Evolutionary conservation across 495 filamentous ascomycete species (phyloP).

Genomic region (Aspergillus saccharolyticus): DNA sequence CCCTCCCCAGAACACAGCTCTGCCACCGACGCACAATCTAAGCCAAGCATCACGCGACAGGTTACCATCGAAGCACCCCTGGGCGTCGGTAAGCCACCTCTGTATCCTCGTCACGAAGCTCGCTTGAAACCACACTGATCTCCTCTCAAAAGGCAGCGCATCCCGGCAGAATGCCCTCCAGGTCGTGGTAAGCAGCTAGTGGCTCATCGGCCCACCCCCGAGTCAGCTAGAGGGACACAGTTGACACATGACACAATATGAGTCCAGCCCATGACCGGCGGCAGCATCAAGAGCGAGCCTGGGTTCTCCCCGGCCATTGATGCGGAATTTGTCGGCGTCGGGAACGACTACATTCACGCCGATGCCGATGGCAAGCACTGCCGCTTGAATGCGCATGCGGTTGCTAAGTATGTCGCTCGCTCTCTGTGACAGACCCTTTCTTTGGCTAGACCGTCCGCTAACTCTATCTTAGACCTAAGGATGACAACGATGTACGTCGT

Average conservation of each 20-base stretch:
- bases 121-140: not conserved
- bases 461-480: conserved; percentile 18
- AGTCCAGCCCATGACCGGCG: conserved; percentile 40
- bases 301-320: conserved; percentile 41
- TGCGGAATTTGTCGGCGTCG: conserved; percentile 42
- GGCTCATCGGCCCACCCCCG: not conserved
- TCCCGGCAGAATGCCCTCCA: conserved; percentile 19
- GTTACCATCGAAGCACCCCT: conserved; percentile 20
- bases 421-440: not conserved
- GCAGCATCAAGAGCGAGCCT: conserved; percentile 37
- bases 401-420: conserved; percentile 31
- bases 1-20: not conserved
- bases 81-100: conserved; percentile 18
- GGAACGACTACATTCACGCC: conserved; percentile 49
- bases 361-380: conserved; percentile 44
- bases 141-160: conserved; percentile 11
- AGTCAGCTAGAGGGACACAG: not conserved
- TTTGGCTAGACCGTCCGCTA: not conserved
- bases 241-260: not conserved
- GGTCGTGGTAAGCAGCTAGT: conserved; percentile 19
- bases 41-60: conserved; percentile 7
- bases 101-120: not conserved
- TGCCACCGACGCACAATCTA: not conserved
- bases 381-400: conserved; percentile 47
- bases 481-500: conserved; percentile 25